Evolutionary conservation across 1,284 basidiomycete genomes (phyloP), one percentile per base, ranked within the genome.

Genomic region (Flammula alnicola): DNA sequence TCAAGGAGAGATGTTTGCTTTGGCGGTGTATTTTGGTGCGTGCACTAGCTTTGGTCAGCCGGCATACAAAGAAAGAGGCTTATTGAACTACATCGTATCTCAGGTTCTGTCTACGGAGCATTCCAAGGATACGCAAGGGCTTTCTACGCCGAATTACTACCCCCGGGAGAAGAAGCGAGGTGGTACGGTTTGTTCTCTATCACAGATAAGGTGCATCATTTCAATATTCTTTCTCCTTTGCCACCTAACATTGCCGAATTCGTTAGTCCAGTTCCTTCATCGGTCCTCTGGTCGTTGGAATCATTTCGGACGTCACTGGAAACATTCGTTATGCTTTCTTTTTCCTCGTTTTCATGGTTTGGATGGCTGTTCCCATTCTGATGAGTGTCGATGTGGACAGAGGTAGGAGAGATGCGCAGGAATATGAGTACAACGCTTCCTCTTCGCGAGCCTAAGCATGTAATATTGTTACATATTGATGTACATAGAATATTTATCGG

Each of bases 281-380:
- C n/a, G 93, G 93, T 0, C 93, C 93, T 2, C 74, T 93, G 3
- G 73, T 91, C 17, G 93, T 97, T 1, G 93, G 93, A 0, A 59
- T 93, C 32, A 91, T 97, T 39, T 83, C 93, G 0, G 93, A 95
- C 63, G 67, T 76, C 37, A 94, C 91, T 0, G 93, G 93, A 2
- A 91, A 95, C 66, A 94, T 96, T 49, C 86, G 93, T 14, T 89
- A 89, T 55, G 86, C 87, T 1, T 97, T 97, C 68, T 84, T 93
- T 64, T 93, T 97, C 73, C 80, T 97, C 16, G 75, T 91, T 2
- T 58, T 75, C 39, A 90, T 96, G 85, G 75, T 97, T 9, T 84
- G 89, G 75, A 55, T 82, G 0, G 88, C 93, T 0, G 71, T 95
- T 3, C 95, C 94, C 0, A 70, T 95, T 0, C 75, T 97, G 11